phyloP scores from a whole-genome alignment of 768 basidiomycete genomes.

The Termitomyces sp. region DNA sequence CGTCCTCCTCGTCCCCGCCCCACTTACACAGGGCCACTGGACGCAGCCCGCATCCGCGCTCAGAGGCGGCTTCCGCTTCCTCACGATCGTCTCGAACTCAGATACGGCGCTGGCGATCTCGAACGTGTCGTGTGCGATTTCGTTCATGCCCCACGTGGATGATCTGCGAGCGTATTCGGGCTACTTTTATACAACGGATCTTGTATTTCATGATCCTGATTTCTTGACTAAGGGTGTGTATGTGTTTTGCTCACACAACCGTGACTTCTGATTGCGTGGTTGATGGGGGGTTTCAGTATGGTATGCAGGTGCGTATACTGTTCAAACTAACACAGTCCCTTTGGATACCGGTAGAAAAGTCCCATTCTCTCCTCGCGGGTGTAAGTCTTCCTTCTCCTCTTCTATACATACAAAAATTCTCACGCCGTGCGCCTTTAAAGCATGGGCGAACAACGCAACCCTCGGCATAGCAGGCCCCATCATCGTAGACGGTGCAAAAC shows the following conservation, averaged over 20 bases:
- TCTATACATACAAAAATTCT: no score
- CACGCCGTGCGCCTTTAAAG: conserved; percentile 19
- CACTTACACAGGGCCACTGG: conserved; percentile 38
- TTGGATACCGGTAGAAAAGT: conserved; percentile 47
- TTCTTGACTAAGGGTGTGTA: conserved; percentile 46
- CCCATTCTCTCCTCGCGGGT: conserved; percentile 41
- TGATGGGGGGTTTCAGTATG: conserved; percentile 32
- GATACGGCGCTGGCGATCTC: conserved; percentile 35
- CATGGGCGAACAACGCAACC: conserved; percentile 53
- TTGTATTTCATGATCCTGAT: conserved; percentile 38
- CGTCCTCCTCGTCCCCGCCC: conserved; percentile 36
- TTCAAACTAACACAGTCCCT: conserved; percentile 53
- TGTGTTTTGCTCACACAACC: no score
- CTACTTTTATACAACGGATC: conserved; percentile 48
- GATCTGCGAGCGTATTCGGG: conserved; percentile 47
- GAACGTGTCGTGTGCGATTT: conserved; percentile 47
- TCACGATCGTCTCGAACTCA: conserved; percentile 42
- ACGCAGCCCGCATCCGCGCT: conserved; percentile 42
- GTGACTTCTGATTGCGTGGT: no score
- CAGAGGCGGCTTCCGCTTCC: conserved; percentile 51
- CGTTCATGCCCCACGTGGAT: conserved; percentile 51
- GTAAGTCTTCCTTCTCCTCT: no score
- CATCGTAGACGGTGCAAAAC: conserved; percentile 59
- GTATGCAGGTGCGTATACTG: conserved; percentile 62
- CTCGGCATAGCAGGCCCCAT: conserved; percentile 57